Conservation (phyloP, 2,329 filamentous ascomycete species). For the Fusarium anguioides region DNA sequence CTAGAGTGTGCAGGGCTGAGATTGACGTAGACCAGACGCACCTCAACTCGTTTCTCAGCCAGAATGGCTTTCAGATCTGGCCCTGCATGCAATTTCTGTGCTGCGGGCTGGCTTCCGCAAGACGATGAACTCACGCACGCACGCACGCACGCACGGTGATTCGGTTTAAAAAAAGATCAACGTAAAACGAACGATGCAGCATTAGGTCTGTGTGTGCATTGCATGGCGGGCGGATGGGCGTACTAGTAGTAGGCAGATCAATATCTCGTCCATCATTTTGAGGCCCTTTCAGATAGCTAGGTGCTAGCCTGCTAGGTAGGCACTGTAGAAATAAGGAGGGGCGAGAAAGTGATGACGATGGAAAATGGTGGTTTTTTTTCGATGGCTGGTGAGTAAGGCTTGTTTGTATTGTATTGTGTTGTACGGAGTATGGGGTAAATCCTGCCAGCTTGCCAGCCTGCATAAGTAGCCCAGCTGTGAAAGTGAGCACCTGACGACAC, state of each 20-base stretch:
- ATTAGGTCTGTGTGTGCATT: conserved; percentile 29
- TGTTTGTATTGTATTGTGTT: no score
- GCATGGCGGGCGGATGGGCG: neutral
- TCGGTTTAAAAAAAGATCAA: conserved; percentile 6
- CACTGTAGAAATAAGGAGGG: neutral
- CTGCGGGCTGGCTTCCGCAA: conserved; percentile 2
- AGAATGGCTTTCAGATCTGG: conserved; percentile 9
- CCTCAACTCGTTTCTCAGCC: conserved; percentile 6
- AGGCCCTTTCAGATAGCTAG: neutral
- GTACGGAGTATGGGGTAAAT: neutral
- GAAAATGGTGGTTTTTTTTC: conserved; percentile 3
- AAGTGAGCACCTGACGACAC: neutral
- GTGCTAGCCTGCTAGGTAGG: no score
- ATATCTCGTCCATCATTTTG: conserved; percentile 12
- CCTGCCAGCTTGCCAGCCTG: neutral
- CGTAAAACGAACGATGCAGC: conserved; percentile 11
- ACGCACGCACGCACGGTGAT: conserved; percentile 6
- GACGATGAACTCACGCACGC: no score
- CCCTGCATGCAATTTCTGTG: conserved; percentile 6
- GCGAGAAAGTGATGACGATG: conserved; percentile 10
- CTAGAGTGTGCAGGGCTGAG: conserved; percentile 19
- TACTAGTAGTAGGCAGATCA: conserved; percentile 12
- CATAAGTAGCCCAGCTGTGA: no score
- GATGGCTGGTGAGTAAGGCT: neutral
- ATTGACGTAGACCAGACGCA: conserved; percentile 16